A percentile compares a stretch with the other conserved stretches of the same genome.
phyloP scores from a whole-genome alignment of 1,139 yeast genomes.

The Wickerhamomyces sp. region DNA sequence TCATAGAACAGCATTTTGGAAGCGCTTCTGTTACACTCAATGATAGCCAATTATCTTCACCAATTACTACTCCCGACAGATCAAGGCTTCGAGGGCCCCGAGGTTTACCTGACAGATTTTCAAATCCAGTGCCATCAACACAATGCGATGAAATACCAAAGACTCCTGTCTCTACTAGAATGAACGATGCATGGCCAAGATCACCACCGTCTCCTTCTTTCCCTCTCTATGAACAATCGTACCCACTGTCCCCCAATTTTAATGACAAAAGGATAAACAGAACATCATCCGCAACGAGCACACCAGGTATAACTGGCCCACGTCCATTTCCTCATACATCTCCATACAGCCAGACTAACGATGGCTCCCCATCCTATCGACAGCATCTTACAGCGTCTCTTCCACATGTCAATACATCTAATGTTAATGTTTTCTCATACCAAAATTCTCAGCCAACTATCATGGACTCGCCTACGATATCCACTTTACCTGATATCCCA shows the following conservation, averaged over 20 bases:
- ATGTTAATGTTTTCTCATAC: neutral
- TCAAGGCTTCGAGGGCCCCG: constrained; percentile 18
- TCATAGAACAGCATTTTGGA: constrained; percentile 13
- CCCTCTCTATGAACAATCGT: constrained; percentile 5
- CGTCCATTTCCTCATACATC: constrained; percentile 8
- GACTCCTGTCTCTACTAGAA: neutral
- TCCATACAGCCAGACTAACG: neutral
- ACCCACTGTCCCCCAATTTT: constrained; percentile 6
- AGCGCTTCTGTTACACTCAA: constrained; percentile 6
- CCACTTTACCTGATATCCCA: constrained; percentile 21
- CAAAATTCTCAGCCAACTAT: constrained; percentile 3
- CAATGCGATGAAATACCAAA: neutral
- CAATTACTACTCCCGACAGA: constrained; percentile 1
- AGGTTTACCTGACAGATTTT: constrained; percentile 15
- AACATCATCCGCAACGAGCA: neutral
- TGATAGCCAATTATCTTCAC: neutral
- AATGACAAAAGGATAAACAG: neutral
- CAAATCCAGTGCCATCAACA: constrained; percentile 10
- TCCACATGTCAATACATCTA: neutral
- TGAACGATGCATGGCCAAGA: neutral
- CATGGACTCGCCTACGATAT: constrained; percentile 17
- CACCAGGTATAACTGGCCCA: constrained; percentile 9
- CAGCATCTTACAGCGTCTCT: constrained; percentile 7
- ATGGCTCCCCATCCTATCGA: constrained; percentile 3
- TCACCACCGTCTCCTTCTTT: constrained; percentile 3